phyloP scores from a whole-genome alignment of 768 basidiomycete species.

The Macrolepiota albuminosa region DNA sequence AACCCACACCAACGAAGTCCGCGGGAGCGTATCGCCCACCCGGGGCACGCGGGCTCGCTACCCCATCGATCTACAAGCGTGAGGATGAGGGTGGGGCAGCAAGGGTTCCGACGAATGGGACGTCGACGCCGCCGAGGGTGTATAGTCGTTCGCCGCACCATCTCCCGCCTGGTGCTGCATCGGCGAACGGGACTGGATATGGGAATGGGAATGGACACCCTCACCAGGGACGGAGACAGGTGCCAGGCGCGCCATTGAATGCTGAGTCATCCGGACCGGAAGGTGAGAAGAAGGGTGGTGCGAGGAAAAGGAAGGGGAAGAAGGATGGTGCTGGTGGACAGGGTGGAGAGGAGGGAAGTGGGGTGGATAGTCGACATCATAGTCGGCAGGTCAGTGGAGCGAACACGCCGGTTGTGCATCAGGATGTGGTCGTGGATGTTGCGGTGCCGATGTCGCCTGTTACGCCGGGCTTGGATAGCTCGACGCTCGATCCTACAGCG shows the following conservation, averaged over 20 bases:
- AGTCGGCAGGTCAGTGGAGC: slow-evolving; percentile 13
- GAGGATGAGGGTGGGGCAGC: slow-evolving; percentile 83
- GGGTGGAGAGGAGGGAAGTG: slow-evolving; percentile 37
- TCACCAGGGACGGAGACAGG: slow-evolving; percentile 42
- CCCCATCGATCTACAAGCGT: slow-evolving; percentile 85
- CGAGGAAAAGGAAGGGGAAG: slow-evolving; percentile 42
- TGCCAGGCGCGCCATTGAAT: slow-evolving; percentile 66
- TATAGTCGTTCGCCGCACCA: slow-evolving; percentile 53
- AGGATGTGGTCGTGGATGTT: slow-evolving; percentile 15
- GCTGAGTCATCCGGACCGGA: slow-evolving; percentile 36
- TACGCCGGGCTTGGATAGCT: slow-evolving; percentile 50
- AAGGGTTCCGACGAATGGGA: slow-evolving; percentile 39
- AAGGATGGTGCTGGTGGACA: slow-evolving; percentile 32
- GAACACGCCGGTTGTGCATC: slow-evolving; percentile 9
- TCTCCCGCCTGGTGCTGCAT: slow-evolving; percentile 38
- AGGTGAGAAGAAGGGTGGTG: slow-evolving; percentile 23
- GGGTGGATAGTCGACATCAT: slow-evolving; percentile 30
- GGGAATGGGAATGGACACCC: slow-evolving; percentile 2
- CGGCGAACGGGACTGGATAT: slow-evolving; percentile 22
- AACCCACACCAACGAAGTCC: slow-evolving; percentile 43
- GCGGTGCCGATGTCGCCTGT: slow-evolving; percentile 36
- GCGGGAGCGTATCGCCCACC: slow-evolving; percentile 40
- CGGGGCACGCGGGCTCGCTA: slow-evolving; percentile 84
- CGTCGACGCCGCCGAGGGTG: slow-evolving; percentile 57
- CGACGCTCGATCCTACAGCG: slow-evolving; percentile 65